These are phyloP conservation scores for Limonomyces culmigenus DNA, from an alignment of 1,284 basidiomycete species.

Conservation along the genomic window DNA sequence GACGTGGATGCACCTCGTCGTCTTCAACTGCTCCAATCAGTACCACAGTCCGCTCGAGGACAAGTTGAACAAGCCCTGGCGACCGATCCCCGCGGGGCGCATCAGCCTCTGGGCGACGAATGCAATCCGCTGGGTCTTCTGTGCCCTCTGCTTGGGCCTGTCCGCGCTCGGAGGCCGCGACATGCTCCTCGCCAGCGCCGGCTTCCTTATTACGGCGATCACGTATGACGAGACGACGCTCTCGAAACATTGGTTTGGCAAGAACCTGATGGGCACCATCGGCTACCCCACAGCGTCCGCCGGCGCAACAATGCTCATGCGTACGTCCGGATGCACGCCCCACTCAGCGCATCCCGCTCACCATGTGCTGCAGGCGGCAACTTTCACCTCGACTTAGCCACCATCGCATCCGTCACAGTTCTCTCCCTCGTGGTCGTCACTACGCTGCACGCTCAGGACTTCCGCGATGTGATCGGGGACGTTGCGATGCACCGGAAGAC, in stretches of 20 bases:
- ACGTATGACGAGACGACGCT: conserved; percentile 15
- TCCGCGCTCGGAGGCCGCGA: conserved; percentile 11
- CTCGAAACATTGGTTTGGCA: conserved; percentile 11
- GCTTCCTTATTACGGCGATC: conserved; percentile 12
- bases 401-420: conserved; percentile 11
- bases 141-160: conserved; percentile 10
- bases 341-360: conserved; percentile 1
- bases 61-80: conserved; percentile 16
- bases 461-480: conserved; percentile 18
- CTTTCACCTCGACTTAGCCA: conserved; percentile 8
- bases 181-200: conserved; percentile 10
- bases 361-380: conserved; percentile 6
- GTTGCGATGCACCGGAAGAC: conserved; percentile 13
- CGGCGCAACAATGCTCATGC: conserved; percentile 15
- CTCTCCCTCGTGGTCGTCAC: conserved; percentile 16
- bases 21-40: too few species aligned
- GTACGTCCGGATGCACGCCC: conserved; percentile 7
- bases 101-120: conserved; percentile 11
- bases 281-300: conserved; percentile 19
- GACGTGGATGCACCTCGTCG: too few species aligned
- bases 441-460: conserved; percentile 19
- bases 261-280: conserved; percentile 15
- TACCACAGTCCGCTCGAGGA: conserved; percentile 14
- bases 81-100: conserved; percentile 17
- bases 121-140: conserved; percentile 14